These are phyloP conservation scores for Rhytidiadelphus loreus DNA, from an alignment of 225 moss, liverwort and hornwort species.

Conservation along the genomic window DNA sequence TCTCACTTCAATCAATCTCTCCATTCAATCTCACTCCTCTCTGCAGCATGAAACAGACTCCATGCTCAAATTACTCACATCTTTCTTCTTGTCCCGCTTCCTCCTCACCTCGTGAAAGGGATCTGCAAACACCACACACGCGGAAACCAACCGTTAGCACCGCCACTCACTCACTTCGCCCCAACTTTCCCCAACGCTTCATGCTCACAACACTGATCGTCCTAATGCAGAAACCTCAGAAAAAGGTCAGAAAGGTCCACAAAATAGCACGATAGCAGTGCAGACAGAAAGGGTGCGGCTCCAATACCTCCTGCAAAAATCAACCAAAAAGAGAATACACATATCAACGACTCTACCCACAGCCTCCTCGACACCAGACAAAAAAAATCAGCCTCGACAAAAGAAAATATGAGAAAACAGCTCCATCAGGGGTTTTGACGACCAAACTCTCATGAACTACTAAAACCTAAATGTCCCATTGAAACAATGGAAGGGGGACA, in stretches of 20 bases:
- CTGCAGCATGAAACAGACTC: neutral
- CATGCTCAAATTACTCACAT: constrained; percentile 22
- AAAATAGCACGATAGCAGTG: constrained; percentile 11
- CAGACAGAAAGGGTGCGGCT: constrained; percentile 24
- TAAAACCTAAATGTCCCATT: neutral
- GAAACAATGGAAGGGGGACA: neutral
- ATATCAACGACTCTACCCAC: constrained; percentile 16
- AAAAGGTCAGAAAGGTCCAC: neutral
- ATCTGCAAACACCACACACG: constrained; percentile 38
- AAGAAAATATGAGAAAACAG: neutral
- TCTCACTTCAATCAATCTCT: neutral
- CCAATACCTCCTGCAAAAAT: constrained; percentile 62
- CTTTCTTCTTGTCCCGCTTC: constrained; percentile 84
- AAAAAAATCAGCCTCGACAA: neutral
- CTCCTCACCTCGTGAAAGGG: constrained; percentile 93
- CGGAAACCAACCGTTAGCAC: constrained; percentile 1
- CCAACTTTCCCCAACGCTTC: neutral
- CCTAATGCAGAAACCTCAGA: neutral
- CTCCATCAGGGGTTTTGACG: neutral
- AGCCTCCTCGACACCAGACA: neutral
- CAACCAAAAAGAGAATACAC: constrained; percentile 24
- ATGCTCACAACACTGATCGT: neutral
- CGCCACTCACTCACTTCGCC: neutral
- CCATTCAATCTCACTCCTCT: neutral
- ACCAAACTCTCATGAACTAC: neutral